These are phyloP conservation scores for Xylariaceae sp. DNA, from an alignment of 2,329 filamentous ascomycete genomes.

Conservation along the genomic window DNA sequence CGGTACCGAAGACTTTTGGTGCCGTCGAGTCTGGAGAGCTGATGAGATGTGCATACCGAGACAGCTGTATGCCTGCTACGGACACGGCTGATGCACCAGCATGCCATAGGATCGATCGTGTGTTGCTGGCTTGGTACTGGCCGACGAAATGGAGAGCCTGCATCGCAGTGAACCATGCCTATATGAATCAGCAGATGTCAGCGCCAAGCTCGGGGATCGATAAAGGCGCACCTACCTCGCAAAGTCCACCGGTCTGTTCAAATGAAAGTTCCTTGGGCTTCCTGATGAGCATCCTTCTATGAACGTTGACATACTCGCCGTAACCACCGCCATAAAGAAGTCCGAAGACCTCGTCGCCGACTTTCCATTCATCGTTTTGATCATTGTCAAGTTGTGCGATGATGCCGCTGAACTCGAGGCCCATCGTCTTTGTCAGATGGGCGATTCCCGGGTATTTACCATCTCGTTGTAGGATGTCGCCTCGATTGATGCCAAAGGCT, in stretches of 20 bases:
- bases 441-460: slow-evolving; percentile 3
- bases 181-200: neutral
- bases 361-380: neutral
- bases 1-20: neutral
- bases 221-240: neutral
- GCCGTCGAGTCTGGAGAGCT: neutral
- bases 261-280: slow-evolving; percentile 6
- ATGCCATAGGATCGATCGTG: slow-evolving; percentile 1
- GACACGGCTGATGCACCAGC: slow-evolving; percentile 3
- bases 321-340: slow-evolving; percentile 2
- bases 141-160: slow-evolving; percentile 5
- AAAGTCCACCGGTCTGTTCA: slow-evolving; percentile 3
- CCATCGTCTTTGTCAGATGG: slow-evolving; percentile 1
- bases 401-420: slow-evolving; percentile 1
- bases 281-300: slow-evolving; percentile 2
- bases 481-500: slow-evolving; percentile 3
- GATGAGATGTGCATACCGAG: neutral
- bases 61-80: slow-evolving; percentile 4
- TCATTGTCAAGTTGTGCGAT: neutral
- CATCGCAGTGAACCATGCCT: slow-evolving; percentile 8
- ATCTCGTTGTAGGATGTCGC: slow-evolving; percentile 3
- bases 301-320: slow-evolving; percentile 4
- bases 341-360: slow-evolving; percentile 5
- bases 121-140: neutral
- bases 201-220: neutral